Evolutionary conservation across 768 basidiomycete species (phyloP), one percentile per base, ranked within the genome.

Genomic region (Auricularia sp.): DNA sequence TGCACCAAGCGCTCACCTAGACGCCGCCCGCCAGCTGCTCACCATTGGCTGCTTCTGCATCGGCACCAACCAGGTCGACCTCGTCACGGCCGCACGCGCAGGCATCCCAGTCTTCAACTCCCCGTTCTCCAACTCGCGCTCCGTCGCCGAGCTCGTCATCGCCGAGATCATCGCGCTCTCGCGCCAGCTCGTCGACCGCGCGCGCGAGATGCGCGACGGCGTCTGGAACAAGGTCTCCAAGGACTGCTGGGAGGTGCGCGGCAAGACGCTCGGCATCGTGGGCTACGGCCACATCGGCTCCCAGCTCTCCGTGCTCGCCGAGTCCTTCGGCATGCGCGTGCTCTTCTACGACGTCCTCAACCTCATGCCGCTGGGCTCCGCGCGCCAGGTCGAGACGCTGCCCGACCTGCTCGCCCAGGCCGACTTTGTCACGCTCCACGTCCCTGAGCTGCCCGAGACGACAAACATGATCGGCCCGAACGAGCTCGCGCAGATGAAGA

Each of bases 11-110:
- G n/a, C 44, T 59, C 33, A 62, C 8, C 62, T 29, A 14, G 39
- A 7, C 10, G 18, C n/a, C 36, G 11, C 61, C 14, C 11, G 29
- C 8, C 71, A 99, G 94, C 88, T 99, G 58, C 83, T 98, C 12
- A 91, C 88, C 71, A 93, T 98, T 67, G 96, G 97, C 11, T 99
- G 97, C 76, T 99, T 99, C 83, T 99, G 97, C 78, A 99, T 99
- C 68, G 97, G 97, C 61, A 95, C 93, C 62, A 98, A 98, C 76
- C 97, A 98, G 76, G 97, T 98, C 68, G 94, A 98, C 73, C 86
- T 99, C 58, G 66, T 73, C 61, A 85, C 89, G 2, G 93, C 95
- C 33, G 86, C 89, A 42, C 84, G 84, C 63, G 85, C 90, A 62
- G 97, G 97, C 65, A 90, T 99, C 68, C 93, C 96, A 35, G 96